phyloP scores from a whole-genome alignment of 2,329 filamentous ascomycete genomes.

The Metarhizium robertsii region DNA sequence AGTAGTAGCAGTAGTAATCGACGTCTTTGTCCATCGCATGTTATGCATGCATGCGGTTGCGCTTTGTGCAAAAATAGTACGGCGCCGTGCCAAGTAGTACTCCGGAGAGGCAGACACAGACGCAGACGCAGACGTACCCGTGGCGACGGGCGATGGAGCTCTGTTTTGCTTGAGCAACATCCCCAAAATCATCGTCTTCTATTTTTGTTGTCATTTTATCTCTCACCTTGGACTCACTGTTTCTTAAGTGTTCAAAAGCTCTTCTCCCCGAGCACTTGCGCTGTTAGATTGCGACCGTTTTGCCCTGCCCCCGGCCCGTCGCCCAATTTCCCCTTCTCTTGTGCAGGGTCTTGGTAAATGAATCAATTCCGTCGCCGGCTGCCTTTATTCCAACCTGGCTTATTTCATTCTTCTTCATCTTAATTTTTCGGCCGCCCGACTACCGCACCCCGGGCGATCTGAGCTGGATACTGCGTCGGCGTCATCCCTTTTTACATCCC shows the following conservation, averaged over 20 bases:
- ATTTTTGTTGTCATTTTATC: neutral
- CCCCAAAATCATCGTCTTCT: neutral
- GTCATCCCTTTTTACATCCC: neutral
- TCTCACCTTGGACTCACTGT: neutral
- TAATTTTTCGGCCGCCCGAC: neutral
- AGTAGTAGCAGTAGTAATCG: too few species aligned
- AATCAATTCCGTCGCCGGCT: conserved; percentile 1
- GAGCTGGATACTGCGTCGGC: neutral
- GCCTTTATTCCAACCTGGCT: neutral
- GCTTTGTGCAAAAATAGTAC: too few species aligned
- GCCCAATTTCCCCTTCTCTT: conserved; percentile 1
- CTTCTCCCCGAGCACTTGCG: neutral
- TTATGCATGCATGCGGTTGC: too few species aligned
- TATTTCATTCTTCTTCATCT: neutral
- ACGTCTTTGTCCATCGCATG: too few species aligned
- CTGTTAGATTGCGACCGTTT: neutral
- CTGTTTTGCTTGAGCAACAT: neutral
- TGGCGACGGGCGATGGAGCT: neutral
- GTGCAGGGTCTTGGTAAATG: neutral
- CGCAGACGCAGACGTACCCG: neutral
- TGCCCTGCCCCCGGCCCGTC: neutral
- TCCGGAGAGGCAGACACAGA: neutral
- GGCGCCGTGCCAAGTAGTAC: too few species aligned
- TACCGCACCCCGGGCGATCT: neutral
- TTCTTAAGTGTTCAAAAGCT: neutral